phyloP scores from a whole-genome alignment of 2,329 filamentous ascomycete genomes.

The Claviceps spartinae region DNA sequence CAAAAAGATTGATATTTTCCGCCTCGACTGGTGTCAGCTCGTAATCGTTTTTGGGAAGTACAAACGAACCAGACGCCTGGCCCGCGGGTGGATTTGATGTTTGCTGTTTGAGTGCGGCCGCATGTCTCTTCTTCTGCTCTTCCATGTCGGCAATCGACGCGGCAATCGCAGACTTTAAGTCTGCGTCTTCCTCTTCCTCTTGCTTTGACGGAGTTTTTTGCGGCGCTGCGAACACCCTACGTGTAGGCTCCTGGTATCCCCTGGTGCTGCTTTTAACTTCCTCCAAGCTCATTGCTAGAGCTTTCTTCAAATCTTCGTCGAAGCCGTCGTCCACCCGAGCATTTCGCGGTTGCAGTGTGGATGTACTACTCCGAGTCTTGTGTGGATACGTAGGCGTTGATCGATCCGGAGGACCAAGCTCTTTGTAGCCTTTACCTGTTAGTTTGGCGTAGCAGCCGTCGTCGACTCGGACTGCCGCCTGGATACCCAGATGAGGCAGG shows the following conservation, averaged over 20 bases:
- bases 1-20: conserved; percentile 93
- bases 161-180: conserved; percentile 87
- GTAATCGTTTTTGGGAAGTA: conserved; percentile 76
- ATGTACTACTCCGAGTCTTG: conserved; percentile 48
- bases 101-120: conserved; percentile 71
- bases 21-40: conserved; percentile 88
- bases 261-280: conserved; percentile 67
- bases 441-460: conserved; percentile 90
- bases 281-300: conserved; percentile 92
- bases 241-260: conserved; percentile 53
- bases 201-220: conserved; percentile 21
- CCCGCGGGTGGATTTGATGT: conserved; percentile 31
- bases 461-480: conserved; percentile 83
- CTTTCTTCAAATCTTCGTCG: conserved; percentile 87
- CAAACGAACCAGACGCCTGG: conserved; percentile 32
- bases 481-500: conserved; percentile 82
- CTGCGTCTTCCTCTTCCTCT: conserved; percentile 78
- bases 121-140: conserved; percentile 86
- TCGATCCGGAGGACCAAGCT: conserved; percentile 28
- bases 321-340: conserved; percentile 82
- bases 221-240: conserved; percentile 23
- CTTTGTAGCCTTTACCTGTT: conserved; percentile 49
- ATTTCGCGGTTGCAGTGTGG: conserved; percentile 75
- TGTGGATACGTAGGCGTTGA: conserved; percentile 34
- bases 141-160: conserved; percentile 95